Conservation (phyloP, 768 basidiomycete genomes). For the Rhodotorula sphaerocarpa region DNA sequence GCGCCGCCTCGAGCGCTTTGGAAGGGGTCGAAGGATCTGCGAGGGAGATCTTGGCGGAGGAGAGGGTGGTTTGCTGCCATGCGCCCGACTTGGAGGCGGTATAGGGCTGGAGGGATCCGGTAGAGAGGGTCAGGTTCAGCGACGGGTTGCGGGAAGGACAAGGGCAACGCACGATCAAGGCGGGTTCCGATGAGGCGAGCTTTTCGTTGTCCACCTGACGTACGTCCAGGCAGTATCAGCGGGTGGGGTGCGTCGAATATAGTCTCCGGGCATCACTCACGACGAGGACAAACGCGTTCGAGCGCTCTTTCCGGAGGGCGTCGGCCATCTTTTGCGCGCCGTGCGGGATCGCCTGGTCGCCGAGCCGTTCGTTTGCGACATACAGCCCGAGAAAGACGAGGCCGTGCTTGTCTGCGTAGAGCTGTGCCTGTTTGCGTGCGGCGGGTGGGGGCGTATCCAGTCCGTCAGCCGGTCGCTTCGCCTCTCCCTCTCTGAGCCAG, state of each 20-base stretch:
- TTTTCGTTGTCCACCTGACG: constrained; percentile 56
- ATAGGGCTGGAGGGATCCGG: constrained; percentile 6
- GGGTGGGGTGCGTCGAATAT: too few relatives aligned
- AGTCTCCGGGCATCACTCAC: too few relatives aligned
- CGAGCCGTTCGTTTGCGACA: constrained; percentile 47
- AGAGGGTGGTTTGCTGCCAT: background rate
- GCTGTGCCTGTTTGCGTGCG: constrained; percentile 37
- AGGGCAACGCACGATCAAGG: constrained; percentile 52
- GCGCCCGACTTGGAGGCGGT: constrained; percentile 6
- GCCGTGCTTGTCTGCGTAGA: constrained; percentile 22
- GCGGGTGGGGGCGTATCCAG: background rate
- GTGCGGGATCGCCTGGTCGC: constrained; percentile 56
- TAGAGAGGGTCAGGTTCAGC: background rate
- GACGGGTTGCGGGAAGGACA: background rate
- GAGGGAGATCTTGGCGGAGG: constrained; percentile 50
- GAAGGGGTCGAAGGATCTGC: constrained; percentile 48
- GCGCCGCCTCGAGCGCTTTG: constrained; percentile 51
- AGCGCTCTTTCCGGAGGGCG: constrained; percentile 53
- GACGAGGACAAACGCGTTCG: constrained; percentile 60
- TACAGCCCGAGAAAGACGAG: constrained; percentile 37
- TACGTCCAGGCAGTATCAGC: background rate
- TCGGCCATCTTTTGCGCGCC: constrained; percentile 59
- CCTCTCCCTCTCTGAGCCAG: too few relatives aligned
- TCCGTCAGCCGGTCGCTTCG: background rate
- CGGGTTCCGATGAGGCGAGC: constrained; percentile 52